phyloP scores from a whole-genome alignment of 345 rosid genomes.

The Hypericum androsaemum region DNA sequence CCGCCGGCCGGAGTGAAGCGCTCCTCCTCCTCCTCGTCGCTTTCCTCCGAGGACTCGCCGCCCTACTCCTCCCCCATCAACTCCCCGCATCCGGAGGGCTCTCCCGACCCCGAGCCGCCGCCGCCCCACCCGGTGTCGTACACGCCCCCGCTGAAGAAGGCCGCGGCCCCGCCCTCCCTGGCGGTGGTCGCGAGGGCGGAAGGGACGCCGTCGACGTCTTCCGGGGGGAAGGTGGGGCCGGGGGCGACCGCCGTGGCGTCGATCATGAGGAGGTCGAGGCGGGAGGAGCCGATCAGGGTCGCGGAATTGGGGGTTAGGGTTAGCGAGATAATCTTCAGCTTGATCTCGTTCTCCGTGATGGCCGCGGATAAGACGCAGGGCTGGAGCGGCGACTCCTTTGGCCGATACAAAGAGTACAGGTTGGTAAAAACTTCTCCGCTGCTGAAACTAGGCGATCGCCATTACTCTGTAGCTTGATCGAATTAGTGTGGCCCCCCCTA shows the following conservation, averaged over 20 bases:
- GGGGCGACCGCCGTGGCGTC: constrained; percentile 15
- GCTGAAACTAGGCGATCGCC: background rate
- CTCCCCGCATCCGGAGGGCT: no score
- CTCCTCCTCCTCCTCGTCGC: no score
- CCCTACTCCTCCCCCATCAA: no score
- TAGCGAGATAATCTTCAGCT: constrained; percentile 53
- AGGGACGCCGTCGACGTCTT: no score
- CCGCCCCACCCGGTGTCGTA: no score
- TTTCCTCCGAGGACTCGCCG: no score
- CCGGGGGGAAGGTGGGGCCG: constrained; percentile 12
- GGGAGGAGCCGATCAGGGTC: constrained; percentile 27
- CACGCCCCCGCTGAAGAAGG: no score
- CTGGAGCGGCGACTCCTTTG: constrained; percentile 96
- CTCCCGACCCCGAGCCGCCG: no score
- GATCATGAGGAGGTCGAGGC: constrained; percentile 28
- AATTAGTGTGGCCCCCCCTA: background rate
- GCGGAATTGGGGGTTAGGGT: constrained; percentile 60
- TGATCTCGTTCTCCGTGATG: constrained; percentile 93
- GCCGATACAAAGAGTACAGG: constrained; percentile 41
- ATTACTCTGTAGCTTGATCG: background rate
- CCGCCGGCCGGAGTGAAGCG: no score
- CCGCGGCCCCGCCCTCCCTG: no score
- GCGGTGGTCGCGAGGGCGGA: no score
- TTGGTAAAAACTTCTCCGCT: constrained; percentile 6
- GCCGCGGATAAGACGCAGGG: constrained; percentile 94